A percentile compares a stretch with the other conserved stretches of the same genome.
phyloP scores from a whole-genome alignment of 768 basidiomycete genomes.

The Panellus pusillus region DNA sequence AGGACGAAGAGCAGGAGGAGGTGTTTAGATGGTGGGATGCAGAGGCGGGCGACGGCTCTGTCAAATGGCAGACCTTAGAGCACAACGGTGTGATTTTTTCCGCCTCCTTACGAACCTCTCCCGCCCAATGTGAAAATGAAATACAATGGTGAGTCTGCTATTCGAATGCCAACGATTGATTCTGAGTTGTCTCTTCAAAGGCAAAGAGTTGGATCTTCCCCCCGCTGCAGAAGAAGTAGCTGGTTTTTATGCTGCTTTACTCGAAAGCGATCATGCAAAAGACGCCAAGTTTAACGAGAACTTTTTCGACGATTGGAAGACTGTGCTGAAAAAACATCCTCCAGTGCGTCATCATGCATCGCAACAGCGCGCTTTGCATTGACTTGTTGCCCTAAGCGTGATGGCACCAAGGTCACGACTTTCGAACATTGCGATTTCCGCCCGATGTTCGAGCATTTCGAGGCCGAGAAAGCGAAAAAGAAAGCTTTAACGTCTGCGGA shows the following conservation, averaged over 20 bases:
- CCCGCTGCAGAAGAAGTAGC: conserved; percentile 94
- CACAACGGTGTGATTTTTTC: conserved; percentile 96
- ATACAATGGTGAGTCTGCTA: conserved; percentile 73
- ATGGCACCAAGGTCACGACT: conserved; percentile 70
- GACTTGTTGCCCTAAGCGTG: conserved; percentile 43
- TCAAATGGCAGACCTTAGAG: conserved; percentile 94
- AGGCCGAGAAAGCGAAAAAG: conserved; percentile 90
- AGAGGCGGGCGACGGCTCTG: conserved; percentile 67
- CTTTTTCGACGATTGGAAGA: conserved; percentile 91
- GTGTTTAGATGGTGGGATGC: conserved; percentile 89
- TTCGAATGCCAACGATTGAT: background rate
- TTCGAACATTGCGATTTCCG: conserved; percentile 91
- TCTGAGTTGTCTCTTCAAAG: conserved; percentile 39
- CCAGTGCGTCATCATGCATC: conserved; percentile 57
- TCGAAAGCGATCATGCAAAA: conserved; percentile 90
- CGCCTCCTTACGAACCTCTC: conserved; percentile 87
- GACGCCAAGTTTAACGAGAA: conserved; percentile 90
- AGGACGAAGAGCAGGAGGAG: conserved; percentile 71
- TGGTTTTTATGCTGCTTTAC: conserved; percentile 89
- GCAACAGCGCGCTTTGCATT: too few relatives aligned
- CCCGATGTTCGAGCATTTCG: conserved; percentile 92
- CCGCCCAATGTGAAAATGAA: conserved; percentile 88
- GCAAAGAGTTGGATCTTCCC: conserved; percentile 75
- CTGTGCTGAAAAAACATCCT: conserved; percentile 74
- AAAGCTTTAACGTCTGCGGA: conserved; percentile 81